Base-by-base conservation (phyloP, 2,329 filamentous ascomycete species). In the Cadophora luteo-olivacea region DNA sequence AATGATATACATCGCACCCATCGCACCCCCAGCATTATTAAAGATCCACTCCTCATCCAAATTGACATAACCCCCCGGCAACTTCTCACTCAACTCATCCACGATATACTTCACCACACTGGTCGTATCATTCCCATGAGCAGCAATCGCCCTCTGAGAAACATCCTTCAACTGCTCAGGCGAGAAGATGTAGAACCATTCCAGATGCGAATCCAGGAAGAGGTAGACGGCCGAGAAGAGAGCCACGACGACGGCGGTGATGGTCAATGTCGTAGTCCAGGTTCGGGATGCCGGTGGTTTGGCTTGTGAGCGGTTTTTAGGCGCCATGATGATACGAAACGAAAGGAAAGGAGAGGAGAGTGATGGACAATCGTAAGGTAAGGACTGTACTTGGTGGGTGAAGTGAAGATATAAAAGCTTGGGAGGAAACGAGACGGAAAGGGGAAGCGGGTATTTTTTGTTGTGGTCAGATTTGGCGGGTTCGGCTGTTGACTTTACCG, bases 1-100 rank as follows among this genome's bases (percentile, higher is more conserved):
- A 75, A 97, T 90, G 72, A 97, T 90, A 80, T 93, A 94, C 93
- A 97, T 96, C 77, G 87, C 92, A 66, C 93, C 93, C 93, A 97
- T 97, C 64, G 93, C 93, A 72, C 93, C 93, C 64, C 93, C 93
- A 63, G 93, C 93, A 77, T 97, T 97, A 85, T 97, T 97, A 77
- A 97, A 95, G 57, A 97, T 85, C 93, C 93, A 97, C 80, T 95
- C 91, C 81, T 95, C 88, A 68, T 91, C 82, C 66, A 87, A 78
- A 81, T 91, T 93, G 77, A 95, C 77, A 79, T 92, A 82, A 55
- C 81, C 79, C 36, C 75, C 76, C 41, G 75, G 76, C 48, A 82
- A 69, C 71, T 84, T 85, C 73, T 82, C 81, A 73, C 84, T 82
- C 66, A 97, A 84, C 81, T 93, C 89, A 69, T 82, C 77, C 63